Evolutionary conservation across 441 rosid species (phyloP).

Genomic region (Rhodomyrtus psidioides): DNA sequence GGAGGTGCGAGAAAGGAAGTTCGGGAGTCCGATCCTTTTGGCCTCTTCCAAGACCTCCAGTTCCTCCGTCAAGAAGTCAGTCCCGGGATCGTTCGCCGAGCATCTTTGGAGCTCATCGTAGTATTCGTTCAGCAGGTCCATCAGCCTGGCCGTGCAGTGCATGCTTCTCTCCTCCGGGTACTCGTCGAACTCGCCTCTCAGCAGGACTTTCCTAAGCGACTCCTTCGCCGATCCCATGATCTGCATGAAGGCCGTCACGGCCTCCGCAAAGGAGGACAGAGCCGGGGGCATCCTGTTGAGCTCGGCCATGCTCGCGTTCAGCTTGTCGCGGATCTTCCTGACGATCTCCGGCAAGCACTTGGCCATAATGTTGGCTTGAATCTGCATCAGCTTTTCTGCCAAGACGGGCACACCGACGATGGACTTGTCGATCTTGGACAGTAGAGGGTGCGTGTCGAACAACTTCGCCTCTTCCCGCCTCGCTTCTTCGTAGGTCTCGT

Average conservation of each 20-base stretch:
- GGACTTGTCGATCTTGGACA: neutral
- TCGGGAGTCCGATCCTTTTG: neutral
- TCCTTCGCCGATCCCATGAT: neutral
- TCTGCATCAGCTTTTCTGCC: neutral
- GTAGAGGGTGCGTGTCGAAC: neutral
- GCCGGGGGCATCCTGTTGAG: neutral
- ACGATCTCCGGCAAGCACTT: neutral
- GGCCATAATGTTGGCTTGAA: neutral
- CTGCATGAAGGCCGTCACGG: neutral
- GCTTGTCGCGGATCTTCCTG: neutral
- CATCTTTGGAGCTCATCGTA: neutral
- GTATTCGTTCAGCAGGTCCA: neutral
- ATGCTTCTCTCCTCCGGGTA: neutral
- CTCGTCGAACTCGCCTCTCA: neutral
- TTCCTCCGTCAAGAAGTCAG: neutral
- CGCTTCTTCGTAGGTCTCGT: neutral
- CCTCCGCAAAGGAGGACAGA: neutral
- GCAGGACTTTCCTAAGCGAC: neutral
- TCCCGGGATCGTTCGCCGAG: neutral
- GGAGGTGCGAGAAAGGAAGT: neutral
- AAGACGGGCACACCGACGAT: neutral
- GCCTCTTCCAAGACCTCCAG: neutral
- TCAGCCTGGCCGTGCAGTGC: neutral
- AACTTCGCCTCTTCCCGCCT: neutral
- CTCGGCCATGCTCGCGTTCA: neutral